These are phyloP conservation scores for Laguncularia racemosa DNA, from an alignment of 345 rosid species.

Conservation along the genomic window DNA sequence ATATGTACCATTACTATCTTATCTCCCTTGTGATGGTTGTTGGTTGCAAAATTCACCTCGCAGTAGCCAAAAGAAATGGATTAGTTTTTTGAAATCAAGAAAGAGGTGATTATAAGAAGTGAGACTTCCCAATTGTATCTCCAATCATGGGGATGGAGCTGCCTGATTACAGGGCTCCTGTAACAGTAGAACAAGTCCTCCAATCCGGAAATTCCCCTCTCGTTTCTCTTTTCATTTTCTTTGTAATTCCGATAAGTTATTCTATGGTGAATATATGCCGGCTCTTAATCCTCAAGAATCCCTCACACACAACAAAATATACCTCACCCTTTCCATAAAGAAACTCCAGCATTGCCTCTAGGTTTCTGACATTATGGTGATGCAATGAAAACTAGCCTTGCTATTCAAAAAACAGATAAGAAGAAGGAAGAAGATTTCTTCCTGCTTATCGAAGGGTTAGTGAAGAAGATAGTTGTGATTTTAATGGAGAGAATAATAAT, in stretches of 20 bases:
- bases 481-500: background rate
- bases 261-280: constrained; percentile 1
- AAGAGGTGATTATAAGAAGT: no score
- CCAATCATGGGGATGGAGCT: no score
- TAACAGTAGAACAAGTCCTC: no score
- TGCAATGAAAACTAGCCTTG: constrained; percentile 78
- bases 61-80: no score
- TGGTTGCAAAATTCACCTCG: no score
- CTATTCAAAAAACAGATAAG: constrained; percentile 36
- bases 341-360: constrained; percentile 53
- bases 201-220: constrained; percentile 22
- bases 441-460: background rate
- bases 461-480: background rate
- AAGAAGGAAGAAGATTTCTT: constrained; percentile 20
- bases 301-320: constrained; percentile 45
- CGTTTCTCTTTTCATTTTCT: background rate
- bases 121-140: no score
- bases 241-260: constrained; percentile 6
- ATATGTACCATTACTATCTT: no score
- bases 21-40: no score
- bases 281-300: constrained; percentile 12
- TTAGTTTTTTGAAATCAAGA: no score
- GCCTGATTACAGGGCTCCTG: no score
- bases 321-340: constrained; percentile 56
- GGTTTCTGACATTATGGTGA: constrained; percentile 85